A percentile compares a stretch with the other conserved stretches of the same genome.
phyloP scores from a whole-genome alignment of 2,329 filamentous ascomycete genomes.

The Sporothrix schenckii region DNA sequence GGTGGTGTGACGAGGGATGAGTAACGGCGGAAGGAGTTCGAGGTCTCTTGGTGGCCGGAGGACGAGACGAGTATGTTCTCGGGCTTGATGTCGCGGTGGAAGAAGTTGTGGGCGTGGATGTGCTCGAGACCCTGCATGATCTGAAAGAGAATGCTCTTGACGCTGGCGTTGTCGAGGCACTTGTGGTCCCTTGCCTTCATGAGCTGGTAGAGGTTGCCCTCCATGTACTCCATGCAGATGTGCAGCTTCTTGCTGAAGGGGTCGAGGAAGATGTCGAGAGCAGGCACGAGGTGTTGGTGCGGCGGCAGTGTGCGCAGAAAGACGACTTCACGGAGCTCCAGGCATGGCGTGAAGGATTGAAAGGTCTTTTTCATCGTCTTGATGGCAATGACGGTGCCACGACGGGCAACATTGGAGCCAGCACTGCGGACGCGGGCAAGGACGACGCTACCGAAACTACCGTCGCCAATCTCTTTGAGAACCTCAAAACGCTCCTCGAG shows the following conservation, averaged over 20 bases:
- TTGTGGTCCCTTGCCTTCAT: conserved; percentile 99
- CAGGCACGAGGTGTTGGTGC: conserved; percentile 92
- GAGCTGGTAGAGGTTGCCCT: conserved; percentile 95
- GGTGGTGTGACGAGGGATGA: conserved; percentile 92
- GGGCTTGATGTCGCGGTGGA: conserved; percentile 98
- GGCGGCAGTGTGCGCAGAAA: conserved; percentile 87
- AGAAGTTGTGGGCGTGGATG: conserved; percentile 96
- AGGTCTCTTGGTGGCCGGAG: conserved; percentile 77
- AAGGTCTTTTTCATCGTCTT: conserved; percentile 99
- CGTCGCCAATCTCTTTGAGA: conserved; percentile 97
- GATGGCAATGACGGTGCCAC: conserved; percentile 93
- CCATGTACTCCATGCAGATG: conserved; percentile 99
- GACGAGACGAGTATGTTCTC: conserved; percentile 98
- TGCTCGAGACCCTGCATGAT: conserved; percentile 96
- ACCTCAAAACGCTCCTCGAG: conserved; percentile 96
- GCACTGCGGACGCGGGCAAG: conserved; percentile 89
- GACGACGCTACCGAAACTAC: conserved; percentile 95
- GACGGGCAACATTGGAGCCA: conserved; percentile 82
- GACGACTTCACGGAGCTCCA: conserved; percentile 95
- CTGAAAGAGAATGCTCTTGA: conserved; percentile 97
- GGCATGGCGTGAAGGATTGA: conserved; percentile 84
- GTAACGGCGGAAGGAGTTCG: conserved; percentile 87
- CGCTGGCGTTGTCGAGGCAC: conserved; percentile 81
- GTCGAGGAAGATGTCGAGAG: conserved; percentile 96
- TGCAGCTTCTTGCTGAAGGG: conserved; percentile 95